Base-by-base conservation (phyloP, 1,284 basidiomycete genomes). In the Dichomitus squalens region DNA sequence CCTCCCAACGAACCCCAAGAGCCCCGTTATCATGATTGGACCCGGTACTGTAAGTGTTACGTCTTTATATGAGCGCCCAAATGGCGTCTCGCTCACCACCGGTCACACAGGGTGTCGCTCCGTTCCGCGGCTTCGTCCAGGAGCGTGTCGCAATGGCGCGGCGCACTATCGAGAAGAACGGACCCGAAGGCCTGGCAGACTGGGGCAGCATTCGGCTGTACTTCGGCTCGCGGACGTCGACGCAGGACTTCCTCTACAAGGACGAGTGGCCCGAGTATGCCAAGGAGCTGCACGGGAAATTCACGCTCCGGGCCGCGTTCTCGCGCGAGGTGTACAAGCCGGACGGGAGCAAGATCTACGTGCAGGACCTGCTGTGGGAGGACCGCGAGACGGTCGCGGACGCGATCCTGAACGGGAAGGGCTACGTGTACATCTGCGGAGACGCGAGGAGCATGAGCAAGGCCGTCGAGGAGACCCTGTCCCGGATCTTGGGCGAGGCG, bases 51-150 rank as follows among this genome's bases (percentile, higher is more conserved):
- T 96, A 70, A 78, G 91, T 83, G 31, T 29, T 31, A 52, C 34
- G 34, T 21, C 35, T 43, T 44, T 29, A 16, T 23, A 34, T 31
- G 29, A 55, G 60, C 12, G 36, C 27, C 29, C 35, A 43, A 20
- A 33, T 34, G n/a, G 47, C 9, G 60, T 54, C 25, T 53, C 40
- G 46, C 52, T 64, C 6, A 58, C 9, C 7, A 12, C 21, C 2
- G 11, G 12, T 3, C n/a, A 55, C 46, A 20, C 65, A 91, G 93
- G 95, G 95, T 79, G 95, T 99, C 52, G 96, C 96, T 34, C 96
- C 96, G 16, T 99, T 99, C 93, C 92, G 96, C 59, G 95, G 95
- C 1, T 99, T 99, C 73, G 86, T 99, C 7, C 97, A 99, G 77
- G 96, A 99, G 73, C 93, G 96, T 66, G 90, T 99, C 34, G 95